Percentiles rank a stretch among this genome's conserved stretches.
Evolutionary conservation across 23 red algal genomes (phyloP).

Genomic region (Gracilaria domingensis): DNA sequence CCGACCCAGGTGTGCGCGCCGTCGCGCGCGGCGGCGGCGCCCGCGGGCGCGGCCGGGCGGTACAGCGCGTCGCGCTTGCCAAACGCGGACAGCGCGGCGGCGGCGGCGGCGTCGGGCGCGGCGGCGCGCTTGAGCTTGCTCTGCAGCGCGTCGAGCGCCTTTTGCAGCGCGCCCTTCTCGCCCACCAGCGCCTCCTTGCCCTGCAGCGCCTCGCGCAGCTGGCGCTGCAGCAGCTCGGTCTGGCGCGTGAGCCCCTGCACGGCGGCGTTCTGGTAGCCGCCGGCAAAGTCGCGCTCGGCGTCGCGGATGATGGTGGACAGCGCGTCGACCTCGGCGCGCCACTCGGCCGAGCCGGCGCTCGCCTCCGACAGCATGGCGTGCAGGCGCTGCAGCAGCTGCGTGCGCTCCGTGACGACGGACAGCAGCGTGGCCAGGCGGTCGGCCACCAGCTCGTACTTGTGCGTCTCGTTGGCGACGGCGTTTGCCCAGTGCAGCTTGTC

Average conservation of each 20-base stretch:
- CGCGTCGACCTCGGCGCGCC: constrained; percentile 38
- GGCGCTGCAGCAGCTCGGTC: constrained; percentile 18
- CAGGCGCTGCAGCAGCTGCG: constrained; percentile 41
- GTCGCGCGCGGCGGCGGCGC: no score
- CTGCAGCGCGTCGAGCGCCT: constrained; percentile 46
- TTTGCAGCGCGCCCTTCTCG: constrained; percentile 31
- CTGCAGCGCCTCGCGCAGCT: constrained; percentile 30
- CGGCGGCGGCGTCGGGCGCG: not conserved
- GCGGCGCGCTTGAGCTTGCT: constrained; percentile 20
- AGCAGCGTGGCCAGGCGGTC: constrained; percentile 49
- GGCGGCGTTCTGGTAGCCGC: constrained; percentile 67
- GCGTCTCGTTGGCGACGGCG: constrained; percentile 60
- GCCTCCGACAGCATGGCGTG: constrained; percentile 43
- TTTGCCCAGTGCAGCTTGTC: constrained; percentile 77
- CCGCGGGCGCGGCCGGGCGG: no score
- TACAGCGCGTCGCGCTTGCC: not conserved
- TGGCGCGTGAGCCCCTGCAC: constrained; percentile 30
- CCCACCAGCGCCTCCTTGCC: not conserved
- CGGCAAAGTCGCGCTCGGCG: constrained; percentile 65
- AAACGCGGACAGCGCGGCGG: not conserved
- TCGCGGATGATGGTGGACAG: constrained; percentile 58
- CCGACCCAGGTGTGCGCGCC: constrained; percentile 30
- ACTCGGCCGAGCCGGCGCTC: constrained; percentile 33
- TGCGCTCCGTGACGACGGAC: constrained; percentile 58
- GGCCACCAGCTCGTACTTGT: constrained; percentile 64